These are phyloP conservation scores for Westerdykella aurantiaca DNA, from an alignment of 2,329 filamentous ascomycete genomes.

Conservation along the genomic window DNA sequence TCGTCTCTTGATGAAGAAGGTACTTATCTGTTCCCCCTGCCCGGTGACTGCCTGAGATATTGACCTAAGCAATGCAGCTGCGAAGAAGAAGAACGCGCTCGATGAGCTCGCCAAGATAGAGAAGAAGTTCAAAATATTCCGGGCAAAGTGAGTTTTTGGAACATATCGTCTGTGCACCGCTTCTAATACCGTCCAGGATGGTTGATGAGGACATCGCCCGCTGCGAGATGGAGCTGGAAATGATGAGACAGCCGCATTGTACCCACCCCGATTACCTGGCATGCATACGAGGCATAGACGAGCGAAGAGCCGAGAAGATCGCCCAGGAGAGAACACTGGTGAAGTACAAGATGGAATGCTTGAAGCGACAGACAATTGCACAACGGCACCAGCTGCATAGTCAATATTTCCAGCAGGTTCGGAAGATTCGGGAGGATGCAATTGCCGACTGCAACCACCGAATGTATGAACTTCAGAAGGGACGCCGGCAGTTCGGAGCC, in stretches of 20 bases:
- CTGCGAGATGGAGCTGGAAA: constrained; percentile 62
- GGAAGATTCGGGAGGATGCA: constrained; percentile 74
- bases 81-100: constrained; percentile 72
- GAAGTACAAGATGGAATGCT: constrained; percentile 65
- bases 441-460: constrained; percentile 78
- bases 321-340: constrained; percentile 68
- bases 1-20: constrained; percentile 35
- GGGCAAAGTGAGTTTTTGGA: constrained; percentile 58
- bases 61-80: constrained; percentile 47
- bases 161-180: constrained; percentile 4
- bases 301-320: constrained; percentile 73
- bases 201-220: constrained; percentile 83
- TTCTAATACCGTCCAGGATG: constrained; percentile 52
- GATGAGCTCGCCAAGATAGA: constrained; percentile 76
- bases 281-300: constrained; percentile 82
- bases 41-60: neutral
- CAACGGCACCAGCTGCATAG: constrained; percentile 80
- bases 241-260: constrained; percentile 53
- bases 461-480: constrained; percentile 89
- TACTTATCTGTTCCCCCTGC: constrained; percentile 8
- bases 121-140: constrained; percentile 79
- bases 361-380: constrained; percentile 66
- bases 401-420: constrained; percentile 81
- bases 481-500: constrained; percentile 71
- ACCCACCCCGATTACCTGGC: constrained; percentile 88